These are phyloP conservation scores for Suillus alpinus DNA, from an alignment of 768 basidiomycete genomes.

Conservation along the genomic window DNA sequence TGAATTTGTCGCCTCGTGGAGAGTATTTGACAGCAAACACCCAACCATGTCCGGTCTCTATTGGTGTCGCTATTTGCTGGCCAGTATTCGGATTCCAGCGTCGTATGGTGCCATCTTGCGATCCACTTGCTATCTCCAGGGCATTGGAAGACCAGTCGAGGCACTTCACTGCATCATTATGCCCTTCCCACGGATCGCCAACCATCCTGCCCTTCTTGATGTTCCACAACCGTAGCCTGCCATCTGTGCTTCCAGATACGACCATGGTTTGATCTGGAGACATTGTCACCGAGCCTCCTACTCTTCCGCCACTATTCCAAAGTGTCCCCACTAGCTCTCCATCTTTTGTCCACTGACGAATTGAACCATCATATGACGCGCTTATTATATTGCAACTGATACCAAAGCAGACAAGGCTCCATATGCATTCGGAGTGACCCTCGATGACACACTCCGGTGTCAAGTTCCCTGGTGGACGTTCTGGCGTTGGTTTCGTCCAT, in stretches of 20 bases:
- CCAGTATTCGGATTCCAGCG: slow-evolving; percentile 13
- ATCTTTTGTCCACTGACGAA: background rate
- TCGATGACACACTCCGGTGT: background rate
- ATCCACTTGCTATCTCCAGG: slow-evolving; percentile 10
- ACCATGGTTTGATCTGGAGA: background rate
- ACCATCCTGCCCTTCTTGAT: background rate
- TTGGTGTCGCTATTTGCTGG: background rate
- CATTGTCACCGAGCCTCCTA: background rate
- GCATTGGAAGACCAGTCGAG: slow-evolving; percentile 14
- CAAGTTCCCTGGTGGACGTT: background rate
- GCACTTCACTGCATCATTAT: background rate
- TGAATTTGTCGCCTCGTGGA: background rate
- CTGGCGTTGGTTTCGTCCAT: background rate
- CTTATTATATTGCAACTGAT: background rate
- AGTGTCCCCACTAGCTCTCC: background rate
- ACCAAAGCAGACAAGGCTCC: background rate
- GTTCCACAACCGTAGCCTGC: background rate
- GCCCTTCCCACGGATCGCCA: background rate
- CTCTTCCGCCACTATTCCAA: background rate
- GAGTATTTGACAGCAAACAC: background rate
- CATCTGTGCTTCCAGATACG: background rate
- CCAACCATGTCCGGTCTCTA: background rate
- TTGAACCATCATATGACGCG: background rate
- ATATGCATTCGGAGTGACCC: background rate
- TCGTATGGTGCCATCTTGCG: slow-evolving; percentile 11